phyloP scores from a whole-genome alignment of 345 rosid genomes.

The Sisymbrium irio region DNA sequence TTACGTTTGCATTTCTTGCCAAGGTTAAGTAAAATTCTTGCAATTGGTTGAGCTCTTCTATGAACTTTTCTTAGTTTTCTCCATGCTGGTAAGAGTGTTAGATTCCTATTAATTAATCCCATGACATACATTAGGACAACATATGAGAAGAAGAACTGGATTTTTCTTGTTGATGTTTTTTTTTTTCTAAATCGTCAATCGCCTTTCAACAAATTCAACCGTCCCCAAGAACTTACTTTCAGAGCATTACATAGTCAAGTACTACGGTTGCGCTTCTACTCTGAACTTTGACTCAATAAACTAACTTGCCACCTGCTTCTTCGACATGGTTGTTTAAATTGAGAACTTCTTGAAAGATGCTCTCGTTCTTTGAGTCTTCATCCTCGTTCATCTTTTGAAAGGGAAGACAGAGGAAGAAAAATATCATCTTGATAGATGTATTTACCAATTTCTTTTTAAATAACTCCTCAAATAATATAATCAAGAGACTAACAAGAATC shows the following conservation, averaged over 20 bases:
- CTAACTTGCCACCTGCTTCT: constrained; percentile 66
- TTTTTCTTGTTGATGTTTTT: neutral
- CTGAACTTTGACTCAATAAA: constrained; percentile 97
- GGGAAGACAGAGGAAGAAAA: constrained; percentile 30
- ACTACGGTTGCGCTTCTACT: constrained; percentile 96
- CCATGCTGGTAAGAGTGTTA: constrained; percentile 79
- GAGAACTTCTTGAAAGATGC: constrained; percentile 78
- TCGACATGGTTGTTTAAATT: constrained; percentile 78
- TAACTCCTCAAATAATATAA: no score
- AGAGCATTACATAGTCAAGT: constrained; percentile 80
- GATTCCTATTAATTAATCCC: constrained; percentile 50
- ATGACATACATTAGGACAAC: neutral
- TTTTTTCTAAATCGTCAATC: neutral
- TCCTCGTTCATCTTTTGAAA: constrained; percentile 65
- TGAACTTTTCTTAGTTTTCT: constrained; percentile 69
- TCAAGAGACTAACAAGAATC: no score
- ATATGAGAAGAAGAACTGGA: neutral
- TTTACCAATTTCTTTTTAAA: no score
- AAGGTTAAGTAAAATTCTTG: constrained; percentile 57
- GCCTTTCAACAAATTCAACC: neutral
- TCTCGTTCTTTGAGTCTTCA: constrained; percentile 78
- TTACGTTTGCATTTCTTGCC: constrained; percentile 71
- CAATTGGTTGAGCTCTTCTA: constrained; percentile 94
- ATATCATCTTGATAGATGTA: constrained; percentile 18
- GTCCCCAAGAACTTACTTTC: constrained; percentile 63